Conservation (phyloP, 1,139 yeast genomes). For the Saccharomyces hybrid region DNA sequence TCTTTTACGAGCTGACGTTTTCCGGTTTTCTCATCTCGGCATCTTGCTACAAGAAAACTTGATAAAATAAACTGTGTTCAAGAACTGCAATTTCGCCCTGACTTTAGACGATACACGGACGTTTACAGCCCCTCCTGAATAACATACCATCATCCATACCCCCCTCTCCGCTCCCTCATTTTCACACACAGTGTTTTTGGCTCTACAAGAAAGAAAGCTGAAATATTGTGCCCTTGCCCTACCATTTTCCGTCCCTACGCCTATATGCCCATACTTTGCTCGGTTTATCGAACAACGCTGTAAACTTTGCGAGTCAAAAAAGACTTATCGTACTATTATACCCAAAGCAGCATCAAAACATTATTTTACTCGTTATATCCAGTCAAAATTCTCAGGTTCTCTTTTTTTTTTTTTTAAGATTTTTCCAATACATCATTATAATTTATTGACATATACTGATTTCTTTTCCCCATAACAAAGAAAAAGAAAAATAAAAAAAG, state of each 20-base stretch:
- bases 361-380: not conserved
- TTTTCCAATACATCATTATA: not conserved
- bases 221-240: not conserved
- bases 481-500: not conserved
- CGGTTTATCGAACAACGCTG: constrained; percentile 1
- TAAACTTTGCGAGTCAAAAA: not conserved
- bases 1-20: not conserved
- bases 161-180: not conserved
- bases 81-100: not conserved
- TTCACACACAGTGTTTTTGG: not conserved
- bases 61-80: not conserved
- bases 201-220: not conserved
- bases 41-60: not conserved
- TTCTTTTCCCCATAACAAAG: not conserved
- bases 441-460: not conserved
- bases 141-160: not conserved
- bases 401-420: not conserved
- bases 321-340: not conserved
- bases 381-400: not conserved
- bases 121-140: not conserved
- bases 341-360: not conserved
- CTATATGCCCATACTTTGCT: constrained; percentile 1
- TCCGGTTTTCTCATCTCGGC: not conserved
- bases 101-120: not conserved
- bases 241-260: not conserved